These are phyloP conservation scores for Pyracantha coccinea DNA, from an alignment of 331 rosid genomes.

Conservation along the genomic window DNA sequence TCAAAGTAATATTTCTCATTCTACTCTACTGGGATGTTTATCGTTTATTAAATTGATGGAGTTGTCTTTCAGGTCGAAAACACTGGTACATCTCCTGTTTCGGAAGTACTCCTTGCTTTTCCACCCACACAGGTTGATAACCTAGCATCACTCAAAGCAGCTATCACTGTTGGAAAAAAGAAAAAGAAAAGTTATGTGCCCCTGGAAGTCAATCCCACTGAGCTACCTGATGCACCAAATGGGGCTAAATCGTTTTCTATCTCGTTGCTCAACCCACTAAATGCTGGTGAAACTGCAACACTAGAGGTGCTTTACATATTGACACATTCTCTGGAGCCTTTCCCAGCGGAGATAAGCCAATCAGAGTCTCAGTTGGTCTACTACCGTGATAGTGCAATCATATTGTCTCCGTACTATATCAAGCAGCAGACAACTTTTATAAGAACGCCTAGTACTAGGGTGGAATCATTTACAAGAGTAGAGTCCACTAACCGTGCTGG, in stretches of 20 bases:
- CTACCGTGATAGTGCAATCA: conserved; percentile 76
- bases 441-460: conserved; percentile 66
- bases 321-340: conserved; percentile 82
- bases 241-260: conserved; percentile 61
- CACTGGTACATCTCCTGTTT: conserved; percentile 56
- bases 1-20: background rate
- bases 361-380: conserved; percentile 88
- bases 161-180: conserved; percentile 52
- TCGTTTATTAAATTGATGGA: conserved; percentile 8
- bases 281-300: conserved; percentile 53
- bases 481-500: conserved; percentile 66
- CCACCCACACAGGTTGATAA: conserved; percentile 71
- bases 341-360: conserved; percentile 86
- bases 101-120: conserved; percentile 73
- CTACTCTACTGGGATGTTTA: background rate
- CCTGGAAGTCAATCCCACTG: conserved; percentile 72
- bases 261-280: conserved; percentile 50
- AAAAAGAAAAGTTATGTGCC: conserved; percentile 73
- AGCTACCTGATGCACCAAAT: conserved; percentile 73
- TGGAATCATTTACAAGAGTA: conserved; percentile 78
- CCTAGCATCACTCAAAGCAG: conserved; percentile 70
- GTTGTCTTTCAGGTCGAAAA: conserved; percentile 67
- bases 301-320: conserved; percentile 73
- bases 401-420: conserved; percentile 79
- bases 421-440: conserved; percentile 79